Evolutionary conservation across 1,284 basidiomycete genomes (phyloP), one percentile per base, ranked within the genome.

Genomic region (Naganishia sp.): DNA sequence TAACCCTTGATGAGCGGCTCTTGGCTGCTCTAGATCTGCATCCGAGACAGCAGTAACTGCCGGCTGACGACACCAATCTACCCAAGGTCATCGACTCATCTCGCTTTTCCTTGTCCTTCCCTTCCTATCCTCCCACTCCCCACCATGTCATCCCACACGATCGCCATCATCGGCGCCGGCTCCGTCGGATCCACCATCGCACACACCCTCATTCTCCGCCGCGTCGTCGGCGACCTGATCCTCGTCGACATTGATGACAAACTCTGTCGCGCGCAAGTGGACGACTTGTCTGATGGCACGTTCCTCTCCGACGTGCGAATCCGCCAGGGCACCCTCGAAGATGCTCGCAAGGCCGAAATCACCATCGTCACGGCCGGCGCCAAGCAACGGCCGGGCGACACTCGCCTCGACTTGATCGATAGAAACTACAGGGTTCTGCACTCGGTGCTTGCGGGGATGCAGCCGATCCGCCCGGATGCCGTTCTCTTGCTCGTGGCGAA

Each of bases 121-220:
- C 36, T 39, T 13, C 28, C 36, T n/a, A 21, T 39, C 48, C 18
- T 46, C 46, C 4, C 28, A 28, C 28, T 28, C 36, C 4, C 11
- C 28, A 49, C 45, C 45, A 65, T 65, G 63, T 49, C 63, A 15
- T 43, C 63, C 23, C 53, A 65, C 54, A 65, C 63, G 15, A 65
- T 65, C 43, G 63, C 63, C 63, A 65, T 65, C 63, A 65, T 65
- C 25, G 63, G 63, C 13, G 63, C 63, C 52, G 63, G 63, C 4
- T 65, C 63, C 25, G 63, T 65, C 54, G 63, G 63, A 10, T 65
- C 63, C 10, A 65, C 45, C 44, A 65, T 65, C 28, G 63, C 63
- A 7, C 63, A 65, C 44, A 65, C 63, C 1, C 63, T 65, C 31
- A 43, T 65, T 31, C 55, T 65, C 28, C 63, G 63, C 39, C 63